Evolutionary conservation across 441 rosid species (phyloP), one percentile per base, ranked within the genome.

Genomic region (Isatis lusitanica): DNA sequence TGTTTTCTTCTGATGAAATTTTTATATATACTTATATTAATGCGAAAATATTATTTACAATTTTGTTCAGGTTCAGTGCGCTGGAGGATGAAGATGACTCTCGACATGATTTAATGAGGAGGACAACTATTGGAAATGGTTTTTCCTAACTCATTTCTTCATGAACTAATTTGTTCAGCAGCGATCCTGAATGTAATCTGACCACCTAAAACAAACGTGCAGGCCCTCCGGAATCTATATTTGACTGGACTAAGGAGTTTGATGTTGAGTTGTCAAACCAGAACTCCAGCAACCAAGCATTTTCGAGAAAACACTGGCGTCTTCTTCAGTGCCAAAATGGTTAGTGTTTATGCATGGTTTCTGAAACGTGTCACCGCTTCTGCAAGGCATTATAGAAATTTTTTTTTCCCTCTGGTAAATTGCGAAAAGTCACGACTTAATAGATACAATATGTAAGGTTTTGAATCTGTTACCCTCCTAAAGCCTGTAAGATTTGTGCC

Each of bases 241-340:
- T 86, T 51, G 99, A 96, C 81, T 93, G 99, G 99, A 96, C 99
- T 42, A 86, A 78, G 71, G 99, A 93, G 80, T 74, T 86, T 63
- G 96, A 89, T 74, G 85, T 83, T 33, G 96, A 93, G 66, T 83
- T 92, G 56, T 82, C 94, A 36, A 87, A 84, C 83, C 89, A 93
- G 65, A 90, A 85, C 81, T 82, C 87, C 71, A 85, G 79, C 78
- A 91, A 85, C 84, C 98, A 93, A 86, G 97, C 97, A 74, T 96
- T 96, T 85, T 89, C 97, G 5, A 86, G 96, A 74, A 96, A 92
- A 84, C 93, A 92, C 76, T 96, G 99, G 99, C 98, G 98, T 70
- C 98, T 93, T 81, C 88, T 96, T 62, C 99, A 96, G 79, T 96
- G 98, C 84, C 98, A 92, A 88, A 96, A 96, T 82, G 99, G 99